phyloP scores from a whole-genome alignment of 1,284 basidiomycete genomes.

The Wolfiporia cocos region DNA sequence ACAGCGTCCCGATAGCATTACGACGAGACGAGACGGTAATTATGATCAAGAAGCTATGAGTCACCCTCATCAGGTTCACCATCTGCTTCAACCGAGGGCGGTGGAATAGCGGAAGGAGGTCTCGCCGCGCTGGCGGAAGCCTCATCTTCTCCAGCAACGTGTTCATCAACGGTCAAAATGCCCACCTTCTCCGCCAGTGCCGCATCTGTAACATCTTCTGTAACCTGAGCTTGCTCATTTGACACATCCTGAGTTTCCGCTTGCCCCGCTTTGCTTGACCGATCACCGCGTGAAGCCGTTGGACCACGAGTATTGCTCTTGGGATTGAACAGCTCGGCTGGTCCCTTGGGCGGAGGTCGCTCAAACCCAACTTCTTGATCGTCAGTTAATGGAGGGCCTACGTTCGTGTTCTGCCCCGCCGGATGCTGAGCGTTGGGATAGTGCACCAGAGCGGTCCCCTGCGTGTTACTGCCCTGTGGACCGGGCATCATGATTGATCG shows the following conservation, averaged over 20 bases:
- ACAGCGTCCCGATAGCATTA: conserved; percentile 15
- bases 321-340: conserved; percentile 50
- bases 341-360: conserved; percentile 40
- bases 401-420: conserved; percentile 14
- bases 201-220: conserved; percentile 2
- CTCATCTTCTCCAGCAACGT: conserved; percentile 1
- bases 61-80: conserved; percentile 5
- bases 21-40: conserved; percentile 3
- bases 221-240: conserved; percentile 2
- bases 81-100: not conserved
- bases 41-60: conserved; percentile 6
- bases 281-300: not conserved
- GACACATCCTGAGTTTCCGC: conserved; percentile 3
- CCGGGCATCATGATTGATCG: conserved; percentile 47
- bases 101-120: not conserved
- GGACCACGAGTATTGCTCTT: conserved; percentile 26
- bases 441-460: conserved; percentile 31
- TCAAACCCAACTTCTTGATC: conserved; percentile 46
- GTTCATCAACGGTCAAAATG: conserved; percentile 13
- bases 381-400: conserved; percentile 33
- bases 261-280: conserved; percentile 2
- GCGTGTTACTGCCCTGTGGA: conserved; percentile 17
- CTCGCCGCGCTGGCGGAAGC: not conserved
- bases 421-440: conserved; percentile 25
- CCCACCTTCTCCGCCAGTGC: conserved; percentile 16